A percentile compares a stretch with the other conserved stretches of the same genome.
Evolutionary conservation across 2,329 filamentous ascomycete genomes (phyloP).

Genomic region (Penicillium sp.): DNA sequence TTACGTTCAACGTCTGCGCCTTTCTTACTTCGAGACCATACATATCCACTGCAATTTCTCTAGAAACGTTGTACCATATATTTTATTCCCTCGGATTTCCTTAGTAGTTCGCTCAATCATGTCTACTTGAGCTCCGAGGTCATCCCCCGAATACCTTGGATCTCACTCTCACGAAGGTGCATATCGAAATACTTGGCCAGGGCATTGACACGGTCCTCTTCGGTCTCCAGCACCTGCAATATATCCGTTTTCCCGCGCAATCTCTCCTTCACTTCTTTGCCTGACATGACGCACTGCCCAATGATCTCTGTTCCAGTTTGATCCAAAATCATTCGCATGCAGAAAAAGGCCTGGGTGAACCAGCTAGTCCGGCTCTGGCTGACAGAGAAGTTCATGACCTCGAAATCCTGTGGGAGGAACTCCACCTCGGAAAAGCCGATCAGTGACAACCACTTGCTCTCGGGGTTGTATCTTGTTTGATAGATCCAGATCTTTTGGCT

Average conservation of each 20-base stretch:
- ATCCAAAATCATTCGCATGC: constrained; percentile 55
- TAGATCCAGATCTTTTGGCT: constrained; percentile 60
- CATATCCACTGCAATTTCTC: constrained; percentile 25
- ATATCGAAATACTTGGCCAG: constrained; percentile 55
- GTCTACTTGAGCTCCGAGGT: constrained; percentile 45
- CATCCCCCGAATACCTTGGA: constrained; percentile 50
- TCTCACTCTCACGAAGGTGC: constrained; percentile 51
- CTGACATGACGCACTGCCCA: constrained; percentile 55
- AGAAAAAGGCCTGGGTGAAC: constrained; percentile 56
- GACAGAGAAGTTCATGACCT: constrained; percentile 58
- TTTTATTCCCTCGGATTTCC: not conserved
- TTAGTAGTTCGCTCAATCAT: constrained; percentile 8
- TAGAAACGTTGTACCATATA: constrained; percentile 28
- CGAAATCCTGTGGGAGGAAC: constrained; percentile 61
- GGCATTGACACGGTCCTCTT: constrained; percentile 54
- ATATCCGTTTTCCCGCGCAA: constrained; percentile 51
- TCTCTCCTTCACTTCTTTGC: constrained; percentile 54
- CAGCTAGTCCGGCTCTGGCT: constrained; percentile 51
- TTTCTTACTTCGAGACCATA: constrained; percentile 23
- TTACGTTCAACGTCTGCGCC: constrained; percentile 22
- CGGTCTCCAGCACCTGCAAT: constrained; percentile 49
- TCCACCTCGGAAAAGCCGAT: constrained; percentile 67
- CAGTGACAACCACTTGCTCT: constrained; percentile 56
- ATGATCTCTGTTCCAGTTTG: constrained; percentile 46
- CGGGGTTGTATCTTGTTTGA: constrained; percentile 53